Evolutionary conservation across 768 basidiomycete species (phyloP), one percentile per base, ranked within the genome.

Genomic region (Mycena leptocephala): DNA sequence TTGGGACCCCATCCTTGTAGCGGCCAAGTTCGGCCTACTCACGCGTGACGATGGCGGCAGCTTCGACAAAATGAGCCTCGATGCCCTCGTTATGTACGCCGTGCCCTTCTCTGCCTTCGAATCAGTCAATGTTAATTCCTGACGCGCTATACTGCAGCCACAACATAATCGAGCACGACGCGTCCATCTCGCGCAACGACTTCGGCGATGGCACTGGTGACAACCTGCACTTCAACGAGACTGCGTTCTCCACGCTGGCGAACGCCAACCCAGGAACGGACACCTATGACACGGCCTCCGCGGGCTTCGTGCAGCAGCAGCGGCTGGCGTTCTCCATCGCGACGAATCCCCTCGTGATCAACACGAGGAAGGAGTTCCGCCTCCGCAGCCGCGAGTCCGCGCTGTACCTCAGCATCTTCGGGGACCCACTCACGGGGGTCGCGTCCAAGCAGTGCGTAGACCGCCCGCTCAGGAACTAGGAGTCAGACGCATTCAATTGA

Each of bases 211-310:
- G 59, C 59, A 61, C 59, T 7, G 59, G 59, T 20, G 59, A 61
- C 59, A 65, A 65, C 43, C 26, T n/a, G 30, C 63, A 65, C 20
- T 48, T 65, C 63, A 65, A 65, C 43, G 63, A 65, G 37, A 65
- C 63, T 28, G 24, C 63, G 22, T 48, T 65, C 63, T 16, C 43
- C 16, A 33, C 63, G 26, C 43, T 65, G 43, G 43, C 41, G n/a
- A 65, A 48, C 43, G n/a, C 41, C 26, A 65, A 48, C 63, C 33
- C 59, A 20, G 59, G 59, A 24, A n/a, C 18, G 59, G 53, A 55
- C 26, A 26, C 24, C 26, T 55, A 65, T 28, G 63, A 65, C 63
- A 41, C 43, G 6, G 24, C n/a, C 41, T 46, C 63, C 3, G 63
- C 63, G 5, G 63, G 43, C 43, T 28, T 30, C 28, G 43, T 48